Evolutionary conservation across 257 asterid genomes (phyloP).

Genomic region (Parsonsia alboflavescens): DNA sequence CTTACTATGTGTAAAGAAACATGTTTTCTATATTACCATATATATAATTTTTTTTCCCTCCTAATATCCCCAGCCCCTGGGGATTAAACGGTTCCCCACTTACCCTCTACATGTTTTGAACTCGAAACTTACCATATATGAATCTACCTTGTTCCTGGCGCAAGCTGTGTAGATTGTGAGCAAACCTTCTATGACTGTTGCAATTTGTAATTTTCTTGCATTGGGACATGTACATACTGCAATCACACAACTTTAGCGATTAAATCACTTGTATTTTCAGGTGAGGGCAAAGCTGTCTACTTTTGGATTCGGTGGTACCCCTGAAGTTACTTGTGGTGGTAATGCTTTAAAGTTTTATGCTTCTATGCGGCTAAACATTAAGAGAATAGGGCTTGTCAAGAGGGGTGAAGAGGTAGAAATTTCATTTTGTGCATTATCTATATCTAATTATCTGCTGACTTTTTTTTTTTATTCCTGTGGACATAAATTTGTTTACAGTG

Average conservation of each 20-base stretch:
- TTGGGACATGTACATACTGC: not conserved
- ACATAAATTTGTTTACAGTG: not conserved
- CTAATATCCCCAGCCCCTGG: no score
- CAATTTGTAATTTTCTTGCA: not conserved
- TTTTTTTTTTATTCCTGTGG: no score
- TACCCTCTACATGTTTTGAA: no score
- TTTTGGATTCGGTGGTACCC: slow-evolving; percentile 81
- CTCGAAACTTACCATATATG: not conserved
- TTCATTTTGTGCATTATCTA: slow-evolving; percentile 9
- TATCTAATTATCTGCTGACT: not conserved
- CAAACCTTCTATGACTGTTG: not conserved
- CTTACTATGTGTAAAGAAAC: not conserved
- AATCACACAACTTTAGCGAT: slow-evolving; percentile 14
- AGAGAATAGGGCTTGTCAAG: slow-evolving; percentile 75
- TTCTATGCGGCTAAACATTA: slow-evolving; percentile 86
- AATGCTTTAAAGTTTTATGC: slow-evolving; percentile 97
- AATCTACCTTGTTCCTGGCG: not conserved
- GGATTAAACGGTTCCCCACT: no score
- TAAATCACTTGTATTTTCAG: slow-evolving; percentile 31
- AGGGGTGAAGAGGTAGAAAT: slow-evolving; percentile 81
- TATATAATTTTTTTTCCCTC: no score
- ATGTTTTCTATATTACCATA: not conserved
- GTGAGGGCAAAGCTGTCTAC: slow-evolving; percentile 77
- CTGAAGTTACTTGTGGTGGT: slow-evolving; percentile 99
- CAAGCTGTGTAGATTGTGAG: no score